Percentiles rank a stretch among this genome's conserved stretches.
These are phyloP conservation scores for Puccinia sorghi DNA, from an alignment of 1,284 basidiomycete genomes.

Conservation along the genomic window DNA sequence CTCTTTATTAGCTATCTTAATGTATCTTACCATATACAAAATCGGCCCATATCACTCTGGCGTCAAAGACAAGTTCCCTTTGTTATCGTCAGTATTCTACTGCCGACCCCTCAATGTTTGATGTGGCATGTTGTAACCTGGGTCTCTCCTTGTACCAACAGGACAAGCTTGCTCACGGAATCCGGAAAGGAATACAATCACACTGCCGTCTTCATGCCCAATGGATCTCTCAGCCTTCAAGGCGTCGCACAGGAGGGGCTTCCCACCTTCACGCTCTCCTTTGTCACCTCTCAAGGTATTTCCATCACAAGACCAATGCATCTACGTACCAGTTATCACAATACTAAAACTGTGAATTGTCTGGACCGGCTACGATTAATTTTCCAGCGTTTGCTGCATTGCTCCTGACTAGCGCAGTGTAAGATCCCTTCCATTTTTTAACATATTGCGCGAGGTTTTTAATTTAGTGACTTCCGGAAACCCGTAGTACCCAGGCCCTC, in stretches of 20 bases:
- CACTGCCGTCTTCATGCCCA: slow-evolving; percentile 39
- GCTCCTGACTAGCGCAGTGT: slow-evolving; percentile 50
- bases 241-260: slow-evolving; percentile 31
- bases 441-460: not conserved
- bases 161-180: slow-evolving; percentile 36
- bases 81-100: slow-evolving; percentile 42
- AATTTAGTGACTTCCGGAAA: not conserved
- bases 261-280: slow-evolving; percentile 37
- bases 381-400: slow-evolving; percentile 46
- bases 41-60: slow-evolving; percentile 35
- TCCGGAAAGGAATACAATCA: slow-evolving; percentile 39
- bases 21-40: slow-evolving; percentile 50
- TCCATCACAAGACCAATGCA: not conserved
- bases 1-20: slow-evolving; percentile 27
- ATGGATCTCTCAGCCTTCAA: slow-evolving; percentile 26
- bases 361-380: not conserved
- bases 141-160: not conserved
- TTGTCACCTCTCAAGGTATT: slow-evolving; percentile 48
- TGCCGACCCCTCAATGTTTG: not conserved
- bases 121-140: not conserved
- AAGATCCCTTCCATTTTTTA: not conserved
- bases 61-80: slow-evolving; percentile 36
- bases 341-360: not conserved
- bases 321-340: not conserved
- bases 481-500: slow-evolving; percentile 45